These are phyloP conservation scores for Choiromyces venosus DNA, from an alignment of 495 filamentous ascomycete species.

Conservation along the genomic window DNA sequence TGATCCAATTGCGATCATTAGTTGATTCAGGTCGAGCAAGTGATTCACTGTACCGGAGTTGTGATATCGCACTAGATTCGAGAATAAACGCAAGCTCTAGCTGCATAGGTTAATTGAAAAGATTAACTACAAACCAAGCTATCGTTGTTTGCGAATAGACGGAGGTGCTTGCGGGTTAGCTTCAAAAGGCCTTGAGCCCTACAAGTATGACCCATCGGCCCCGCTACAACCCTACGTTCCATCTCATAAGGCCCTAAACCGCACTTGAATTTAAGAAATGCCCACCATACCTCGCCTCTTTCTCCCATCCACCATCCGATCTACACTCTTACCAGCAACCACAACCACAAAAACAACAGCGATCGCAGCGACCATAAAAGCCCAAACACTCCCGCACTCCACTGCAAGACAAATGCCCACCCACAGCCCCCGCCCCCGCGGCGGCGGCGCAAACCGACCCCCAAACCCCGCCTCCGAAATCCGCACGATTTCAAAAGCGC, in stretches of 20 bases:
- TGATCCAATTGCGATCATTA: not conserved
- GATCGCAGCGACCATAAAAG: not conserved
- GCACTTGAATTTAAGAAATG: not conserved
- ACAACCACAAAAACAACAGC: not conserved
- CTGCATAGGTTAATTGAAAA: too few relatives aligned
- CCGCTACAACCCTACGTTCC: not conserved
- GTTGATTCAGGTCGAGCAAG: not conserved
- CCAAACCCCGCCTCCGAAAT: conserved; percentile 44
- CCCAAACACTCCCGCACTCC: not conserved
- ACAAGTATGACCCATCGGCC: not conserved
- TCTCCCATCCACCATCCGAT: not conserved
- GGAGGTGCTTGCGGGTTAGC: too few relatives aligned
- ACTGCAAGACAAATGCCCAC: not conserved
- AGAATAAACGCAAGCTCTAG: not conserved
- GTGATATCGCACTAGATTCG: not conserved
- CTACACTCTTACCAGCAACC: not conserved
- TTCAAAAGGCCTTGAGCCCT: not conserved
- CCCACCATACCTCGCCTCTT: not conserved
- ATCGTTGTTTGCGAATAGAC: too few relatives aligned
- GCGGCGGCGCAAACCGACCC: not conserved
- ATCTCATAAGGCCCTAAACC: not conserved
- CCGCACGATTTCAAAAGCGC: conserved; percentile 68
- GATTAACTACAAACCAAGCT: not conserved
- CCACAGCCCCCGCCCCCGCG: not conserved
- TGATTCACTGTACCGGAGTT: not conserved